Evolutionary conservation across 164 flowering plant species (phyloP), one percentile per base, ranked within the genome.

Genomic region (Tinospora cordifolia): DNA sequence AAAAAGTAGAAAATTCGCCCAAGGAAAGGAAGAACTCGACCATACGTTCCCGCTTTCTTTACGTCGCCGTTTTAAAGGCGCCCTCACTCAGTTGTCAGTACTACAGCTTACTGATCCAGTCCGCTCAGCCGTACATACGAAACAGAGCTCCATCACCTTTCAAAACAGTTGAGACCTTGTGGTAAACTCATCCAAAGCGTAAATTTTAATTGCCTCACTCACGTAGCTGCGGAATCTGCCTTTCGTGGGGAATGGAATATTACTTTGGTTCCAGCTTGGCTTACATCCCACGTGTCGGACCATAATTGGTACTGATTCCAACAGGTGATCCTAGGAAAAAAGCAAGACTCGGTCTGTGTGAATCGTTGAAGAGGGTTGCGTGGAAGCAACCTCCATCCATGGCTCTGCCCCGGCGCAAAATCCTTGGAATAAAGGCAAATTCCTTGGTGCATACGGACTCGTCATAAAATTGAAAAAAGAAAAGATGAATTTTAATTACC

Each of bases 311-410:
- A 5, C 12, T 44, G 24, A 22, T 54, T 54, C 60, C 24, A 54
- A 54, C 60, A 19, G 6, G n/a, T 22, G 21, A 22, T 54, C n/a
- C 7, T 25, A 21, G 60, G 21, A 24, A 54, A 54, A 21, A 8
- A 22, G 60, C 21, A 24, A 54, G 21, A 54, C 3, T 3, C n/a
- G 9, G 21, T 54, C 7, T 54, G 60, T 8, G 60, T 3, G 54
- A 47, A n/a, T n/a, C 60, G 60, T 54, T 54, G 60, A 54, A 54
- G 60, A n/a, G 17, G 24, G n/a, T 54, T 24, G 24, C 60, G 60
- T 54, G 21, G 60, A 54, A 54, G 60, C 24, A 54, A 54, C 60
- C 25, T 54, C 22, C 36, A 30, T 30, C 4, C 4, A 4, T 54
- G 60, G 21, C 21, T 19, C 60, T 44, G 60, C 60, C 21, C n/a